These are phyloP conservation scores for Cadophora luteo-olivacea DNA, from an alignment of 2,329 filamentous ascomycete genomes.

Conservation along the genomic window DNA sequence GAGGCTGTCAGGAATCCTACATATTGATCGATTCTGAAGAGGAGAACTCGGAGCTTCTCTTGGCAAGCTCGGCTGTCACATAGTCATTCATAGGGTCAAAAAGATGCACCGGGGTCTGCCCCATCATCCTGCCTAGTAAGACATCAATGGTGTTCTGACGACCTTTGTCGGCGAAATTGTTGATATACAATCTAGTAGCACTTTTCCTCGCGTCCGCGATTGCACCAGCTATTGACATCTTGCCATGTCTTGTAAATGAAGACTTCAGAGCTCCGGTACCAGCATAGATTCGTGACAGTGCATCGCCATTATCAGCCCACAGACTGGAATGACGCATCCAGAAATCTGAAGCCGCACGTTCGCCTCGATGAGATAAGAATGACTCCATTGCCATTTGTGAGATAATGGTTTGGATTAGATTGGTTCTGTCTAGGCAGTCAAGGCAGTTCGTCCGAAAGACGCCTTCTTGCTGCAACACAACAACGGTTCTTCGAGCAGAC, in stretches of 20 bases:
- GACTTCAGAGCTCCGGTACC: slow-evolving; percentile 95
- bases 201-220: slow-evolving; percentile 96
- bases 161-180: slow-evolving; percentile 94
- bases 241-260: slow-evolving; percentile 91
- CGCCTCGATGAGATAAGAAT: slow-evolving; percentile 77
- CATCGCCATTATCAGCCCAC: slow-evolving; percentile 98
- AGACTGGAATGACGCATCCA: slow-evolving; percentile 91
- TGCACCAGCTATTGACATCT: slow-evolving; percentile 93
- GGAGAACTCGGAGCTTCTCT: slow-evolving; percentile 74
- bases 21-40: slow-evolving; percentile 77
- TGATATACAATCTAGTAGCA: slow-evolving; percentile 92
- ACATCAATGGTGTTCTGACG: slow-evolving; percentile 95
- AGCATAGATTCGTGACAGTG: slow-evolving; percentile 92
- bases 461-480: slow-evolving; percentile 91
- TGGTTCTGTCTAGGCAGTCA: slow-evolving; percentile 94
- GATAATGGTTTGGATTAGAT: slow-evolving; percentile 93
- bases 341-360: slow-evolving; percentile 77
- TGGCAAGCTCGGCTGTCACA: slow-evolving; percentile 77
- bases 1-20: slow-evolving; percentile 23
- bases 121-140: slow-evolving; percentile 83
- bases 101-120: slow-evolving; percentile 82
- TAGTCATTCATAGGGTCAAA: slow-evolving; percentile 96
- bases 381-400: slow-evolving; percentile 90
- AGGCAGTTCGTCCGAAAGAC: slow-evolving; percentile 95
- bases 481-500: slow-evolving; percentile 55